Conservation (phyloP, 1,284 basidiomycete genomes). For the Pseudozyma tsukubaensis region DNA sequence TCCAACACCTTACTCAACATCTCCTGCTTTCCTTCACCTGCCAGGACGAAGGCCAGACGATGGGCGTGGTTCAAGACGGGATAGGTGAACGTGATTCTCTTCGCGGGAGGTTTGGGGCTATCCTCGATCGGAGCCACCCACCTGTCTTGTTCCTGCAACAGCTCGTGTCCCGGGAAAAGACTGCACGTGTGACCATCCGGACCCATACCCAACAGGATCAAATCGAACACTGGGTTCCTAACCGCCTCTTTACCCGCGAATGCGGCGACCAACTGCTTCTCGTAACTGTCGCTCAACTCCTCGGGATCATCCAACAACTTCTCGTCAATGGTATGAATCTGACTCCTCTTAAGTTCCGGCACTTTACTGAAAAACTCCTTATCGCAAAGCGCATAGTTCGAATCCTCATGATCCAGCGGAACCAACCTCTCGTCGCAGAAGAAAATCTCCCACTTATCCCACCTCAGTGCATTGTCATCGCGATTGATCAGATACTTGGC, state of each 20-base stretch:
- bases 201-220: constrained; percentile 69
- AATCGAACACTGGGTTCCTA: constrained; percentile 67
- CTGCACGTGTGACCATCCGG: constrained; percentile 93
- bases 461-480: constrained; percentile 77
- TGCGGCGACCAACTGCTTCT: constrained; percentile 86
- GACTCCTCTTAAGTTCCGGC: constrained; percentile 76
- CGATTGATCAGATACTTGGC: constrained; percentile 77
- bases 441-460: constrained; percentile 98
- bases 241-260: constrained; percentile 73
- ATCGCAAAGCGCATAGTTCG: constrained; percentile 85
- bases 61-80: constrained; percentile 73
- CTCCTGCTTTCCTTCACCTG: constrained; percentile 86
- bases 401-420: constrained; percentile 89
- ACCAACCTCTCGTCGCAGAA: constrained; percentile 98
- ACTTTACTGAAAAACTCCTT: constrained; percentile 85
- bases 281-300: constrained; percentile 90
- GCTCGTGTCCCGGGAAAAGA: constrained; percentile 89
- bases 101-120: constrained; percentile 91
- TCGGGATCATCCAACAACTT: constrained; percentile 76
- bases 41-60: constrained; percentile 86
- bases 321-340: constrained; percentile 88
- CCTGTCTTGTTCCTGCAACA: constrained; percentile 84
- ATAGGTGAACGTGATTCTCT: constrained; percentile 75
- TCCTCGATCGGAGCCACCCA: constrained; percentile 96
- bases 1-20: constrained; percentile 82